Evolutionary conservation across 495 filamentous ascomycete species (phyloP).

Genomic region (Penicillium verhagenii): DNA sequence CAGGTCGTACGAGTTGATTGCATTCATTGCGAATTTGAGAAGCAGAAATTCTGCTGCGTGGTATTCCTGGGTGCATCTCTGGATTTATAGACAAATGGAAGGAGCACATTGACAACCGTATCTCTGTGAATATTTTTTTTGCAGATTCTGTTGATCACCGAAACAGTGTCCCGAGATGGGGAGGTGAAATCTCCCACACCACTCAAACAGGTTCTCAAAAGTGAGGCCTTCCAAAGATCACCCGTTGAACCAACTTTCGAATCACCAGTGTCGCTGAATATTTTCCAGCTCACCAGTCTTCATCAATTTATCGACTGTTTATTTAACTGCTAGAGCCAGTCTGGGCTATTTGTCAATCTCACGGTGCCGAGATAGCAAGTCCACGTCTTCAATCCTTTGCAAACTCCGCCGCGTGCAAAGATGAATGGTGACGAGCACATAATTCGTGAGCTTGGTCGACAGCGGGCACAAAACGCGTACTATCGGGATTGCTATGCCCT

Average conservation of each 20-base stretch:
- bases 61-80: not conserved
- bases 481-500: slow-evolving; percentile 5
- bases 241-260: not conserved
- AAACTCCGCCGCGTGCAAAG: not conserved
- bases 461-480: slow-evolving; percentile 1
- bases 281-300: not conserved
- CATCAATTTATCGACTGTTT: not conserved
- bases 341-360: not conserved
- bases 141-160: not conserved
- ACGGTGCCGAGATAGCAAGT: not conserved
- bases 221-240: not conserved
- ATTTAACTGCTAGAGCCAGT: not conserved
- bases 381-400: too few species aligned
- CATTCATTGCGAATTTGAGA: not conserved
- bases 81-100: not conserved
- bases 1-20: not conserved
- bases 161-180: not conserved
- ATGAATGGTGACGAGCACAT: slow-evolving; percentile 1
- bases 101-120: not conserved
- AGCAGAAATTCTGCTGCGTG: not conserved
- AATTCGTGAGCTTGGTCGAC: not conserved
- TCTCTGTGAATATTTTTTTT: not conserved
- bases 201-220: not conserved
- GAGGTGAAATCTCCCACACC: not conserved
- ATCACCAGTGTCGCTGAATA: not conserved